Base-by-base conservation (phyloP, 805 yeast species). In the Yarrowia hollandica region DNA sequence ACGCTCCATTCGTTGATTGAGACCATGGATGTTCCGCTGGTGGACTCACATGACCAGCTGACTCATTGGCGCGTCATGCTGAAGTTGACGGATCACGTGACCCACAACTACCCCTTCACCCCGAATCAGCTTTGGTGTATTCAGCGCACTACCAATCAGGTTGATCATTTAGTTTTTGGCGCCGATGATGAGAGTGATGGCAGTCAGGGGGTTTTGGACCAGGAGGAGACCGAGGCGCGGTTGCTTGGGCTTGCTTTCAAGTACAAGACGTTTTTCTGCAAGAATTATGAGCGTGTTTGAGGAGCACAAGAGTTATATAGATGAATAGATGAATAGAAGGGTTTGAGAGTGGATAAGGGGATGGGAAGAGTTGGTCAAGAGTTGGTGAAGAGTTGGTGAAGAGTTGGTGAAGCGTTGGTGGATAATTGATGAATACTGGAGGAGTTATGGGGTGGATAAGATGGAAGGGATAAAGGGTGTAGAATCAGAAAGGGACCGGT, bases 251-350 rank as follows among this genome's bases (percentile, higher is more conserved):
- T 44, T 16, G n/a, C 30, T 3, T 30, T 28, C 23, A 44, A 44
- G 19, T 44, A 28, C 35, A 44, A 44, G 52, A 28, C 52, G 12
- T n/a, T n/a, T 10, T 44, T 44, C 9, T 44, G 52, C n/a, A n/a
- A 9, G n/a, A 44, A 44, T 25, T 44, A 44, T 18, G 5, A 5
- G 22, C 48, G 48, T 2, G 48, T 25, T 6, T 26, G 21, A 23
- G 11, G 30, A 10, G 9, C 3, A 26, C 9, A 12, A 10, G 30
- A 26, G 30, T 12, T n/a, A n/a, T n/a, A n/a, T n/a, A n/a, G n/a
- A 4, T 3, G 30, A 26, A 26, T 4, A 10, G 8, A 26, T 4
- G 30, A 26, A 12, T 26, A 12, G n/a, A n/a, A 26, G 30, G 11
- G 30, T 26, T 26, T 26, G 30, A 26, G 30, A 26, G n/a, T n/a